phyloP scores from a whole-genome alignment of 164 flowering plant species.

The Santalum album region DNA sequence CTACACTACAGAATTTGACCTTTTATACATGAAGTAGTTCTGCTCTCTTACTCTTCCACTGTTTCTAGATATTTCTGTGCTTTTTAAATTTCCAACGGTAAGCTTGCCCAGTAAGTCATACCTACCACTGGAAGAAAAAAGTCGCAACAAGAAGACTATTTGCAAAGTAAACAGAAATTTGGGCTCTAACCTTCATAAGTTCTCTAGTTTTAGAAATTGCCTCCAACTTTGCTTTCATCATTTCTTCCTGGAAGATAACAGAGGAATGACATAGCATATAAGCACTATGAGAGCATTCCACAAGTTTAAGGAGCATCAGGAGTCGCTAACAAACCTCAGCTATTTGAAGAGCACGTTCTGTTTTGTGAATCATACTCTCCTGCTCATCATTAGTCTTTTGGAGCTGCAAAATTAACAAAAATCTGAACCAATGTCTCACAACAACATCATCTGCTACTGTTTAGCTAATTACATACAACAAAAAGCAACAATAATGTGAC shows the following conservation, averaged over 20 bases:
- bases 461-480: no score
- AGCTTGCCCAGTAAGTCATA: no score
- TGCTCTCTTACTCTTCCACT: no score
- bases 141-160: no score
- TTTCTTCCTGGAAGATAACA: not conserved
- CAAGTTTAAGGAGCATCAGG: not conserved
- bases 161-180: not conserved
- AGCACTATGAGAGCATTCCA: not conserved
- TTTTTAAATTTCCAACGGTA: no score
- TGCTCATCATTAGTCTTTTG: conserved; percentile 65
- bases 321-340: conserved; percentile 54
- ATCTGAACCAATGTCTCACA: no score
- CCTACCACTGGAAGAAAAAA: no score
- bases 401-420: conserved; percentile 40
- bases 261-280: not conserved
- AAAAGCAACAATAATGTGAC: no score
- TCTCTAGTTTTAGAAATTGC: not conserved
- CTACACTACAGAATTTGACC: no score
- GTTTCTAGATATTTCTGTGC: no score
- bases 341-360: conserved; percentile 77
- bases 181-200: not conserved
- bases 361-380: conserved; percentile 53
- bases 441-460: no score
- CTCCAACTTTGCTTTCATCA: not conserved
- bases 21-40: no score